These are phyloP conservation scores for Lactifluus piperatus DNA, from an alignment of 768 basidiomycete genomes.

Conservation along the genomic window DNA sequence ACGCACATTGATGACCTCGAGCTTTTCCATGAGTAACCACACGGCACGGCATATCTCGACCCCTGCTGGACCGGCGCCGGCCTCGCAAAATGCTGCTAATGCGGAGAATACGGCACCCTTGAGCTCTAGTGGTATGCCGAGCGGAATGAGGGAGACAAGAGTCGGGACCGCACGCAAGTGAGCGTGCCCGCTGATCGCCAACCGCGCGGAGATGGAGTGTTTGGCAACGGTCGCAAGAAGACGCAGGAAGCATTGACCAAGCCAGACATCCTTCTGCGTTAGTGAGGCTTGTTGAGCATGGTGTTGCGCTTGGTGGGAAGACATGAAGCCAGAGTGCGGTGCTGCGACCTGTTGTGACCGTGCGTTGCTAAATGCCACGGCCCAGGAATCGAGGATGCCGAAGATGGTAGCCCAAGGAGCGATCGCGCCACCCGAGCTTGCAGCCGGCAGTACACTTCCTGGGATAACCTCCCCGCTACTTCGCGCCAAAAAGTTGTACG, in stretches of 20 bases:
- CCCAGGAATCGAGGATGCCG: conserved; percentile 67
- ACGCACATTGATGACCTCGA: conserved; percentile 76
- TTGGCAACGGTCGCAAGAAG: conserved; percentile 69
- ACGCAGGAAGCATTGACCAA: conserved; percentile 74
- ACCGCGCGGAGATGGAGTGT: conserved; percentile 68
- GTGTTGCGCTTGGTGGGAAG: conserved; percentile 33
- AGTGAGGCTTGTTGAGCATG: conserved; percentile 38
- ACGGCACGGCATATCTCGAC: conserved; percentile 76
- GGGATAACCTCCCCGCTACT: conserved; percentile 64
- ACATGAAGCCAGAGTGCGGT: conserved; percentile 19
- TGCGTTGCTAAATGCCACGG: conserved; percentile 40
- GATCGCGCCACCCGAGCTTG: conserved; percentile 40
- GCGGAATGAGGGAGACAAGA: conserved; percentile 66
- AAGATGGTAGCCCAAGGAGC: conserved; percentile 79
- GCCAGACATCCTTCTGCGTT: conserved; percentile 62
- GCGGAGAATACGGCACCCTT: conserved; percentile 82
- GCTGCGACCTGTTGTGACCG: conserved; percentile 33
- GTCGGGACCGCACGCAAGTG: conserved; percentile 79
- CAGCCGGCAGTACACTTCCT: conserved; percentile 41
- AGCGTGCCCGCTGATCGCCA: conserved; percentile 64
- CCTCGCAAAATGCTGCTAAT: conserved; percentile 72
- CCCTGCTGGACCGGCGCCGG: conserved; percentile 64
- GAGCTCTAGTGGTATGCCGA: conserved; percentile 80
- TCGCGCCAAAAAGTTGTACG: conserved; percentile 81
- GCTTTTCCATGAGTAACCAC: conserved; percentile 77